Evolutionary conservation across 441 rosid genomes (phyloP), one percentile per base, ranked within the genome.

Genomic region (Dalechampia spathulata): DNA sequence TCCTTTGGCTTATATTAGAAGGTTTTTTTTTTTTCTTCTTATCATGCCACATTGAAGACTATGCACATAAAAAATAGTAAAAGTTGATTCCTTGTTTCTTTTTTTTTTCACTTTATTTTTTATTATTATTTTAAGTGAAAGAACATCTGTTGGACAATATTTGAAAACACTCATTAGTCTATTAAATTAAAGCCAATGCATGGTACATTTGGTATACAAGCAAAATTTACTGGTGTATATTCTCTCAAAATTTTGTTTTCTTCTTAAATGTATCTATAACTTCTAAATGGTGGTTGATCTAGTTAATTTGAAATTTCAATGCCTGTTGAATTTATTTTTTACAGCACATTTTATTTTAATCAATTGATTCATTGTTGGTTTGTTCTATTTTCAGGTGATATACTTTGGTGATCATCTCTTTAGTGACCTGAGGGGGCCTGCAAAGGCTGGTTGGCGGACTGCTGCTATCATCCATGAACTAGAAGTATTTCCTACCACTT

Each of bases 401-500:
- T 93, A 93, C 74, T 93, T 93, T 57, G 97, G 99, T 56, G 99
- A 93, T 78, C 99, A 93, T 77, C 71, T 93, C 53, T 93, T 93
- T 70, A 93, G 99, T 65, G 99, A 93, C 63, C 72, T 93, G 55
- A 80, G 97, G 70, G 96, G 99, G 10, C 97, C 99, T 62, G 79
- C 99, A 46, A 89, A 83, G 74, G 92, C 97, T 61, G 99, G 99
- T 64, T 93, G 99, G 99, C 90, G 97, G 57, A 93, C 99, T 59
- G 95, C 92, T 69, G 99, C 99, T 26, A 85, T 93, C 64, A 93
- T 93, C 61, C 99, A 77, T 59, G 99, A 93, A 72, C 82, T 93
- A 32, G 99, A 89, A 78, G 99, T 89, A 79, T 42, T 77, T 55
- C 30, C 8, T 20, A 25, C 23, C 28, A 28, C 13, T 17, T 62